Evolutionary conservation across 2,329 filamentous ascomycete genomes (phyloP).

Genomic region (Sporothrix pseudoabietina): DNA sequence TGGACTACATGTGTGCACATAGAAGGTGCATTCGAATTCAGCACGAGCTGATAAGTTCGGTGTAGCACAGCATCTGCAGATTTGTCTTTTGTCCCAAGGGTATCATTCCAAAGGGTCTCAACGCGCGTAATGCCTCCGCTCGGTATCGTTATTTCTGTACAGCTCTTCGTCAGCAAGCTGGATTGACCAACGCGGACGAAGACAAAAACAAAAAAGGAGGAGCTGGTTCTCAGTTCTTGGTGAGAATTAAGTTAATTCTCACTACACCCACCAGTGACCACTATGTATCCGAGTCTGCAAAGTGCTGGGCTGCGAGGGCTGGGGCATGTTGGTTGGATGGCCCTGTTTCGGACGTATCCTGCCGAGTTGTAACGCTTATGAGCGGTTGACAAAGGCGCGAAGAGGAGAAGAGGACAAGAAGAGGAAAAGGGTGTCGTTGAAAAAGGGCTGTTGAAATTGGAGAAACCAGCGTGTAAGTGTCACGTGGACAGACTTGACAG

Average conservation of each 20-base stretch:
- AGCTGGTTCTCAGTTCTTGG: neutral
- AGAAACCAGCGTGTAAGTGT: neutral
- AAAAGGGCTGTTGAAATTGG: neutral
- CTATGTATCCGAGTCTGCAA: neutral
- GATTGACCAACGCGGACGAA: neutral
- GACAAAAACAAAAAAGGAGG: neutral
- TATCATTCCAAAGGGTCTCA: neutral
- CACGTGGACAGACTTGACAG: neutral
- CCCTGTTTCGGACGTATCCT: conserved; percentile 11
- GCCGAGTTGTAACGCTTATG: conserved; percentile 18
- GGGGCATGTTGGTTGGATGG: neutral
- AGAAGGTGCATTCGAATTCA: neutral
- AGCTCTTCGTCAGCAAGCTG: neutral
- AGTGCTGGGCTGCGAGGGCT: neutral
- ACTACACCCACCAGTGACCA: neutral
- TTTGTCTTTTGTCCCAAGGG: neutral
- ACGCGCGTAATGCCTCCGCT: neutral
- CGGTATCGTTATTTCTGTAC: neutral
- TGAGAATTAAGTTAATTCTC: neutral
- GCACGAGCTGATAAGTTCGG: neutral
- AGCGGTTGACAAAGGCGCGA: neutral
- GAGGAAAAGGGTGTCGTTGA: neutral
- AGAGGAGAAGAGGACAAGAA: neutral
- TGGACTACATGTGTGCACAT: neutral
- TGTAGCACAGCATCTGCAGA: neutral